These are phyloP conservation scores for Lyophyllum shimeji DNA, from an alignment of 768 basidiomycete species.

Conservation along the genomic window DNA sequence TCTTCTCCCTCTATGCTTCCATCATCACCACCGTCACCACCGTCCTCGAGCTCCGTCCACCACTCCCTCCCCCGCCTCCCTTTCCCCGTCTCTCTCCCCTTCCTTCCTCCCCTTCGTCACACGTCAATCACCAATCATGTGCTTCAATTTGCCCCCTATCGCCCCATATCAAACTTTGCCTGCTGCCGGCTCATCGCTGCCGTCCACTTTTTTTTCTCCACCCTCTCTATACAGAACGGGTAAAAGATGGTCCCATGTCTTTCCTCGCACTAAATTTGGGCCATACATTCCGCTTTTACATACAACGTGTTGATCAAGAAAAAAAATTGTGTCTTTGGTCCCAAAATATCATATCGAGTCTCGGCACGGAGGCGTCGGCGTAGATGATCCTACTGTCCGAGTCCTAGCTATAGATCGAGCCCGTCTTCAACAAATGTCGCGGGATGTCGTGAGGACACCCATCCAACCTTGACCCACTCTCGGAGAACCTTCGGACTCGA, in stretches of 20 bases:
- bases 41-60: neutral
- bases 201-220: neutral
- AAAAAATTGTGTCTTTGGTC: neutral
- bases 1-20: too few relatives aligned
- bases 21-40: neutral
- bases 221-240: neutral
- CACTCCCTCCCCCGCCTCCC: slow-evolving; percentile 1
- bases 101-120: neutral
- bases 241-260: neutral
- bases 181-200: neutral
- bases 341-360: neutral
- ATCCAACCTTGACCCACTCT: neutral
- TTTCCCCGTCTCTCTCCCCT: neutral
- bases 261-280: neutral
- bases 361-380: neutral
- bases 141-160: slow-evolving; percentile 1
- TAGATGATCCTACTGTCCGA: neutral
- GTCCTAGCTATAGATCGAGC: neutral
- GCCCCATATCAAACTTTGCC: slow-evolving; percentile 1
- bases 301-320: neutral
- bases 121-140: neutral
- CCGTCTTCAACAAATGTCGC: too few relatives aligned
- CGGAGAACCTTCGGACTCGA: neutral
- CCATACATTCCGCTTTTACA: neutral
- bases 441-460: too few relatives aligned